These are phyloP conservation scores for Neurospora hispaniola DNA, from an alignment of 495 filamentous ascomycete species.

Conservation along the genomic window DNA sequence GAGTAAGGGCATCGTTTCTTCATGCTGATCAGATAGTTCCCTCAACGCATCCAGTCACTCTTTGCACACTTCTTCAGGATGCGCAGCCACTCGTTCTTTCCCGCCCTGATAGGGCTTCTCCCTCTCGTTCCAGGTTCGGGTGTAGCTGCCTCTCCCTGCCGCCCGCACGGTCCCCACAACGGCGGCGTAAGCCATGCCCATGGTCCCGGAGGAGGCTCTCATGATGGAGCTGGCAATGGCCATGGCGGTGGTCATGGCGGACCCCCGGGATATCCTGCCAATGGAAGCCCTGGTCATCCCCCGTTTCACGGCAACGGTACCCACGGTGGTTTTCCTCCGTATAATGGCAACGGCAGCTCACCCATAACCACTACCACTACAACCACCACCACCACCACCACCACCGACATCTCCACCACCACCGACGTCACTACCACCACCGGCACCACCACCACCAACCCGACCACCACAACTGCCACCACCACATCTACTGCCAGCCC, in stretches of 20 bases:
- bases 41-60: constrained; percentile 4
- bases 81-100: constrained; percentile 8
- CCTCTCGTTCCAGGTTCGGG: background rate
- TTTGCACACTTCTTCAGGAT: constrained; percentile 2
- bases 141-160: background rate
- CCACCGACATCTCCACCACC: constrained; percentile 1
- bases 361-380: background rate
- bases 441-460: background rate
- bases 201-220: background rate
- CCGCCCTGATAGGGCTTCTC: constrained; percentile 5
- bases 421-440: constrained; percentile 3
- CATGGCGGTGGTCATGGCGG: background rate
- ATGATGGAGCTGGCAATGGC: background rate
- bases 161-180: background rate
- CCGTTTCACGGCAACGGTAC: background rate
- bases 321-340: background rate
- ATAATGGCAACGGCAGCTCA: background rate
- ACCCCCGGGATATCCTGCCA: too few species aligned
- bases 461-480: constrained; percentile 4
- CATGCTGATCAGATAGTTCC: background rate
- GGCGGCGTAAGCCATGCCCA: background rate
- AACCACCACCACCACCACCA: background rate
- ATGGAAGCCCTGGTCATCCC: background rate
- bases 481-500: constrained; percentile 5
- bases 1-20: constrained; percentile 2